phyloP scores from a whole-genome alignment of 352 stramenopile genomes.

The Phytopythium mirpurense region DNA sequence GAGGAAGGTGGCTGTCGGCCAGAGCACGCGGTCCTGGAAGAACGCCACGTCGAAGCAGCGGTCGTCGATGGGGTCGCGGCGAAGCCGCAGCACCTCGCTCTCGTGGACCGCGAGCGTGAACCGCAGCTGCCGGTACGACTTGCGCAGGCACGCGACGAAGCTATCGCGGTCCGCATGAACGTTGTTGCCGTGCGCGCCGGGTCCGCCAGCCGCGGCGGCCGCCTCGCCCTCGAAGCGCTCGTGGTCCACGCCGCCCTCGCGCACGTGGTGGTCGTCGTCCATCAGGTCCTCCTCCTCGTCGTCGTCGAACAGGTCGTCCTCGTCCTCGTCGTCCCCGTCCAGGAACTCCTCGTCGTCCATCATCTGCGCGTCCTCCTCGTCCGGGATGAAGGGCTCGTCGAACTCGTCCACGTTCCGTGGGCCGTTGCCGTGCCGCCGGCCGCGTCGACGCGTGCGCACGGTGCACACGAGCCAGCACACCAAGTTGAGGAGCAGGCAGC shows the following conservation, averaged over 20 bases:
- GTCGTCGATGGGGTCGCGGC: conserved; percentile 47
- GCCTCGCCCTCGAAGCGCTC: background rate
- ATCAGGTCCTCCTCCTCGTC: conserved; percentile 32
- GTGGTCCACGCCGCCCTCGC: conserved; percentile 18
- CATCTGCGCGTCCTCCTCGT: conserved; percentile 12
- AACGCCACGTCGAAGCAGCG: conserved; percentile 68
- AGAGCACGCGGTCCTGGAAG: conserved; percentile 62
- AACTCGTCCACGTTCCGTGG: conserved; percentile 13
- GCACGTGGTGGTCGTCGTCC: conserved; percentile 21
- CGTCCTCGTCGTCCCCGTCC: conserved; percentile 26
- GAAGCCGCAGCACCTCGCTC: conserved; percentile 54
- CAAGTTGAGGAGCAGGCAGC: conserved; percentile 72
- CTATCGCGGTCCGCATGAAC: conserved; percentile 22
- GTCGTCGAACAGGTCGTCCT: conserved; percentile 29
- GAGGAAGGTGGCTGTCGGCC: conserved; percentile 41
- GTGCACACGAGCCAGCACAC: conserved; percentile 72
- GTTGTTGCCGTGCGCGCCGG: conserved; percentile 7
- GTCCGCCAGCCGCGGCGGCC: background rate
- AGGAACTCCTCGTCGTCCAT: conserved; percentile 22
- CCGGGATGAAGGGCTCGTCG: conserved; percentile 14
- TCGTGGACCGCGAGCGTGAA: conserved; percentile 76
- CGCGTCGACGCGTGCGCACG: conserved; percentile 48
- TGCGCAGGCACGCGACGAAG: conserved; percentile 53
- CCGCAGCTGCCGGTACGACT: conserved; percentile 58
- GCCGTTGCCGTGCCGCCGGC: conserved; percentile 11